Conservation (phyloP, 371 early-diverging fungal genomes). For the Cokeromyces recurvatus region DNA sequence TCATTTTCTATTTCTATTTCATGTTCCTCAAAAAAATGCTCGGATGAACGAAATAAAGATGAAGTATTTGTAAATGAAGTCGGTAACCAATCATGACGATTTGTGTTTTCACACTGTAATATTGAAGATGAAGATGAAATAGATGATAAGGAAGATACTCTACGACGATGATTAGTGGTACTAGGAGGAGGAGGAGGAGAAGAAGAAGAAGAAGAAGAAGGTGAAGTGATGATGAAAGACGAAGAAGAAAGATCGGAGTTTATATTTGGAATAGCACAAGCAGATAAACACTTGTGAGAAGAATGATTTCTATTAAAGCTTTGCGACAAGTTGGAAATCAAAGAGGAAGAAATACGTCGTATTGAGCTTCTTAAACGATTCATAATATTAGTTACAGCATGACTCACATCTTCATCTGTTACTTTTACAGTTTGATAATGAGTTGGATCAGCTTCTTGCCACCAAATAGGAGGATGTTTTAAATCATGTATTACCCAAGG, state of each 20-base stretch:
- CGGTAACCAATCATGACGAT: conserved; percentile 6
- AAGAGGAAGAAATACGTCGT: conserved; percentile 55
- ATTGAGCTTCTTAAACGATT: conserved; percentile 41
- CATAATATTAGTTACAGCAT: conserved; percentile 24
- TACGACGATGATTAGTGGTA: no score
- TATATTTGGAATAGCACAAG: no score
- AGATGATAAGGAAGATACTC: conserved; percentile 1
- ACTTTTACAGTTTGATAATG: conserved; percentile 24
- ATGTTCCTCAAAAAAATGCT: no score
- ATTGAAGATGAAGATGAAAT: conserved; percentile 1
- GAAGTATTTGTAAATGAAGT: conserved; percentile 5
- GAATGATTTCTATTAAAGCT: not conserved
- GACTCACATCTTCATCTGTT: conserved; percentile 24
- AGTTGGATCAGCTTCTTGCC: conserved; percentile 22
- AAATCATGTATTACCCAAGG: conserved; percentile 81
- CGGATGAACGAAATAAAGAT: not conserved
- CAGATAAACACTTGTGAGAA: no score
- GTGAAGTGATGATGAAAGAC: conserved; percentile 2
- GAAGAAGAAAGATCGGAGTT: not conserved
- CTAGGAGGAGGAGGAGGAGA: no score
- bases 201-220: conserved; percentile 7
- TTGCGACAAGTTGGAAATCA: conserved; percentile 32
- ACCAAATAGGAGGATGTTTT: conserved; percentile 41
- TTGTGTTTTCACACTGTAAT: no score
- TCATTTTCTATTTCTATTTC: no score